phyloP scores from a whole-genome alignment of 495 filamentous ascomycete genomes.

The Aspergillus diversus region DNA sequence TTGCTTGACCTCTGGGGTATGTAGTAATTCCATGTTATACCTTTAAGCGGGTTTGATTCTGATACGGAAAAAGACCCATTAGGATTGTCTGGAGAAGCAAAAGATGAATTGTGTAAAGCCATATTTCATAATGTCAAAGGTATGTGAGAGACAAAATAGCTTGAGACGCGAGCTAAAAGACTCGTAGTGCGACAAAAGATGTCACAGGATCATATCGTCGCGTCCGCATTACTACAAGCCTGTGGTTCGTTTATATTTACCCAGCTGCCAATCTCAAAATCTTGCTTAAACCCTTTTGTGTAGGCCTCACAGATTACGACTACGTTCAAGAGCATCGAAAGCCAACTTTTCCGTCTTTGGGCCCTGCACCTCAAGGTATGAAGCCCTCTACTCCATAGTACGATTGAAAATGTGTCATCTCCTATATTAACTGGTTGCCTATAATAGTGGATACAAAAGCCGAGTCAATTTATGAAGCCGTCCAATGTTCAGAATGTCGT shows the following conservation, averaged over 20 bases:
- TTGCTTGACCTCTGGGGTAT: constrained; percentile 15
- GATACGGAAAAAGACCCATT: constrained; percentile 8
- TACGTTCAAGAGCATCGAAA: constrained; percentile 17
- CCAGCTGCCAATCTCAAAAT: not conserved
- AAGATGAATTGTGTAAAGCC: not conserved
- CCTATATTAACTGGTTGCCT: not conserved
- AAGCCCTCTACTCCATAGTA: no score
- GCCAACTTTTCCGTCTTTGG: constrained; percentile 18
- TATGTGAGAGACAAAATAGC: not conserved
- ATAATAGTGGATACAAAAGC: constrained; percentile 4
- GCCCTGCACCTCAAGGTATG: constrained; percentile 14
- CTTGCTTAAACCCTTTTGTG: not conserved
- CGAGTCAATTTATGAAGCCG: constrained; percentile 12
- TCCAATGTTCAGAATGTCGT: constrained; percentile 18
- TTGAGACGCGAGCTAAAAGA: not conserved
- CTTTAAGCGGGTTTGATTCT: constrained; percentile 1
- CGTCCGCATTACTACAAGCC: constrained; percentile 12
- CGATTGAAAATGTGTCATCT: not conserved
- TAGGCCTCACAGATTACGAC: constrained; percentile 16
- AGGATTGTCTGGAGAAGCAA: constrained; percentile 5
- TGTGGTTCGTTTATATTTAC: constrained; percentile 3
- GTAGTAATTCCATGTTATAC: not conserved
- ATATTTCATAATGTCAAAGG: constrained; percentile 13
- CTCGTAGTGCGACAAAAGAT: constrained; percentile 4
- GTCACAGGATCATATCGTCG: constrained; percentile 7